phyloP scores from a whole-genome alignment of 768 basidiomycete genomes.

The Trametes gibbosa region DNA sequence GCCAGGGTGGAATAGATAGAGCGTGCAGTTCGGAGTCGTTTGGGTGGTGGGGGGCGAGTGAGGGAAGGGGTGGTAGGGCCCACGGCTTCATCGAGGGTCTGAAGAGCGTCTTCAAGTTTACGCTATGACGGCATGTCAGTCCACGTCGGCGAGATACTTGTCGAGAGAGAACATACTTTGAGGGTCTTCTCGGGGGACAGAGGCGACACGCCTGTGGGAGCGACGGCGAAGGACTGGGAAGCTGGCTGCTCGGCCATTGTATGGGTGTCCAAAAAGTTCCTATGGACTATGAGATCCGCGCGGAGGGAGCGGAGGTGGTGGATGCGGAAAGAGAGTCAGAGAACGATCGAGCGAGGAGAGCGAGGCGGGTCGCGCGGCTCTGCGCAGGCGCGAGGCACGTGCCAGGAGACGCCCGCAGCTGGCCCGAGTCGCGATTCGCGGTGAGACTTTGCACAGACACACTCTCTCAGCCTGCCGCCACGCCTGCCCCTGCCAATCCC shows the following conservation, averaged over 20 bases:
- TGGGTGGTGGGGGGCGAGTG: slow-evolving; percentile 40
- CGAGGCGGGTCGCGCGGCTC: slow-evolving; percentile 7
- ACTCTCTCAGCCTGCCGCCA: background rate
- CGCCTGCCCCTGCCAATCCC: background rate
- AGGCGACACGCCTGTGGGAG: slow-evolving; percentile 4
- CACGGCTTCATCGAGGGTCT: slow-evolving; percentile 65
- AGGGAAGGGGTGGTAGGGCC: slow-evolving; percentile 33
- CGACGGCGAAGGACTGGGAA: slow-evolving; percentile 5
- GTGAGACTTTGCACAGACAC: slow-evolving; percentile 8
- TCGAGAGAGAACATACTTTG: slow-evolving; percentile 16
- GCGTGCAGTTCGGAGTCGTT: slow-evolving; percentile 50
- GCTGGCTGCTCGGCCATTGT: slow-evolving; percentile 5
- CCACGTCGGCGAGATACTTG: slow-evolving; percentile 7
- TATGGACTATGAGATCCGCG: background rate
- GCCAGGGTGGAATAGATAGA: slow-evolving; percentile 76
- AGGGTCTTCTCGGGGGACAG: slow-evolving; percentile 19
- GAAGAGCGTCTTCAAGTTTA: slow-evolving; percentile 81
- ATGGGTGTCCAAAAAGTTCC: background rate
- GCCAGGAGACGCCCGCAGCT: slow-evolving; percentile 1
- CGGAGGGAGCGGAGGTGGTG: slow-evolving; percentile 2
- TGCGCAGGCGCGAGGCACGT: slow-evolving; percentile 3
- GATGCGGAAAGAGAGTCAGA: background rate
- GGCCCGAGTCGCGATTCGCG: slow-evolving; percentile 11
- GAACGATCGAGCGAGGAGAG: too few relatives aligned
- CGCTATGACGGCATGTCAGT: slow-evolving; percentile 43